Evolutionary conservation across 2,329 filamentous ascomycete species (phyloP).

Genomic region (Grosmannia penicillata): DNA sequence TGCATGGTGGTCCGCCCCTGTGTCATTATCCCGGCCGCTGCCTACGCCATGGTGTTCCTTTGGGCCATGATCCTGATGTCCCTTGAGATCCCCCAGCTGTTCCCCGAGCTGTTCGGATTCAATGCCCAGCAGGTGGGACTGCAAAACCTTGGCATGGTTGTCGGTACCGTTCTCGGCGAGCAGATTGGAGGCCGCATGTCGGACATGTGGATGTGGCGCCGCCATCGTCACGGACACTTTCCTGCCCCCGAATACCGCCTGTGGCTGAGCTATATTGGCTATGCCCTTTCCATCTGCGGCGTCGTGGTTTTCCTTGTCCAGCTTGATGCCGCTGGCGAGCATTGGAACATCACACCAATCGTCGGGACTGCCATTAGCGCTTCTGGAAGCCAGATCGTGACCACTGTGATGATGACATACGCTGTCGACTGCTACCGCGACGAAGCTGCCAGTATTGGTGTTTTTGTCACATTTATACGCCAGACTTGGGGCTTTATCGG

Average conservation of each 20-base stretch:
- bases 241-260: constrained; percentile 36
- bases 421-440: constrained; percentile 41
- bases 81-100: constrained; percentile 45
- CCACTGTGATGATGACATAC: constrained; percentile 44
- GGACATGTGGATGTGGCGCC: constrained; percentile 35
- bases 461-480: constrained; percentile 41
- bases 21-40: constrained; percentile 32
- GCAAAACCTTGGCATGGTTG: constrained; percentile 40
- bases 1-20: constrained; percentile 26
- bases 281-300: constrained; percentile 32
- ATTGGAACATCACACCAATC: constrained; percentile 41
- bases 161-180: constrained; percentile 42
- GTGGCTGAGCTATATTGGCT: constrained; percentile 41
- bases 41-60: constrained; percentile 43
- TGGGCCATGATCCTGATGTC: constrained; percentile 37
- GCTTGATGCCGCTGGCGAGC: not conserved
- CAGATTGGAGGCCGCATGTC: constrained; percentile 38
- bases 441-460: constrained; percentile 38
- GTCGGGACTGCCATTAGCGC: constrained; percentile 35
- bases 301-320: constrained; percentile 39
- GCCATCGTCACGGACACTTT: constrained; percentile 16
- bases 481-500: constrained; percentile 38
- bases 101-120: constrained; percentile 38
- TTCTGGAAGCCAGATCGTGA: constrained; percentile 45
- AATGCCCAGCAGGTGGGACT: constrained; percentile 42